These are phyloP conservation scores for Leishmania gerbilli DNA, from an alignment of 208 protist genomes.

Conservation along the genomic window DNA sequence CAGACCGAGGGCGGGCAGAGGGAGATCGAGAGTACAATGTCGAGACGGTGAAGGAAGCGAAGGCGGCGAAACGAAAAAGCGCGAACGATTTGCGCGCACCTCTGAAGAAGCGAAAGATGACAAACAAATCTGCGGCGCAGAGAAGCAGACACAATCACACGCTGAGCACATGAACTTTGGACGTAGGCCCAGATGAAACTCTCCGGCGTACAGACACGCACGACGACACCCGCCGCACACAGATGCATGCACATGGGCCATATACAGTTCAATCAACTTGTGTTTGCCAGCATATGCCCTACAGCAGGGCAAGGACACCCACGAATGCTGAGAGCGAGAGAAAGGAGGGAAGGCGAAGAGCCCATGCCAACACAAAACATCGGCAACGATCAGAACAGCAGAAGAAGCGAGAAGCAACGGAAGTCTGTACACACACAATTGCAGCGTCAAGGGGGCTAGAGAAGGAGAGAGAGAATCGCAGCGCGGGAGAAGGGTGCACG, in stretches of 20 bases:
- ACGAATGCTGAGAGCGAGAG: no score
- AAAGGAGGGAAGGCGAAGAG: no score
- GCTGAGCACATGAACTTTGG: not conserved
- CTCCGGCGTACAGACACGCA: not conserved
- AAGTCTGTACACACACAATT: not conserved
- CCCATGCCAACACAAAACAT: no score
- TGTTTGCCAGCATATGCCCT: no score
- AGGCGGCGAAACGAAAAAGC: not conserved
- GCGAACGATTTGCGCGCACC: not conserved
- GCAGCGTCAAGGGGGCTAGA: not conserved
- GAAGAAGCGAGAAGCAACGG: no score
- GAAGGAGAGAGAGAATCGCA: no score
- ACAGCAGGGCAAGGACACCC: no score
- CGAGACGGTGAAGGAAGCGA: not conserved
- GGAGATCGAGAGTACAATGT: not conserved
- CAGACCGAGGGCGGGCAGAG: not conserved
- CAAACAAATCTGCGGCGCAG: no score
- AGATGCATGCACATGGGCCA: not conserved
- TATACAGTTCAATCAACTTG: not conserved
- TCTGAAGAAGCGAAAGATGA: not conserved
- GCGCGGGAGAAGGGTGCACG: no score
- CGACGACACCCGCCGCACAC: not conserved
- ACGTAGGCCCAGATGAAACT: not conserved
- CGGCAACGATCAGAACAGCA: no score
- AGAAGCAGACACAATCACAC: not conserved